Percentiles rank a stretch among this genome's conserved stretches.
Conservation (phyloP, 306 rosid genomes). For the Aeschynomene evenia region DNA sequence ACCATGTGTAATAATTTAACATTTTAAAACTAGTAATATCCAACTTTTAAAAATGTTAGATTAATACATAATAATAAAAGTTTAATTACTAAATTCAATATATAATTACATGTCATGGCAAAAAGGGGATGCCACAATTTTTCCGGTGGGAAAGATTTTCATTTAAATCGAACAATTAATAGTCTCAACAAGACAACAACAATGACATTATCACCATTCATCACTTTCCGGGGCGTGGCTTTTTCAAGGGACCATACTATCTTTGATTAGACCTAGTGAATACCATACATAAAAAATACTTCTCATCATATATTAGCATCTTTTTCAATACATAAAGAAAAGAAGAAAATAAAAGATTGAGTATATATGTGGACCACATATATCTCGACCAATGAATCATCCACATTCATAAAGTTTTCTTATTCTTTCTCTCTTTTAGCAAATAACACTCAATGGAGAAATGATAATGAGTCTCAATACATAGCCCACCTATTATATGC, state of each 20-base stretch:
- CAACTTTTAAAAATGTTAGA: too few species aligned
- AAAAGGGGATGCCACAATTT: background rate
- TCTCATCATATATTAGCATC: background rate
- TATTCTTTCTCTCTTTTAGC: background rate
- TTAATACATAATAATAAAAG: too few species aligned
- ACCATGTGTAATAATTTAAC: too few species aligned
- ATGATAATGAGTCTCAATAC: too few species aligned
- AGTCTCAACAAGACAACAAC: constrained; percentile 2
- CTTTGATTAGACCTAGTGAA: constrained; percentile 10
- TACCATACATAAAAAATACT: background rate
- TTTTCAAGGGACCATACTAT: background rate
- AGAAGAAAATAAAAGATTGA: background rate
- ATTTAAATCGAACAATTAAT: constrained; percentile 19
- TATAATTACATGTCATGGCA: too few species aligned
- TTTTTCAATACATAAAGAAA: background rate
- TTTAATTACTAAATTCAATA: too few species aligned
- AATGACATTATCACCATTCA: background rate
- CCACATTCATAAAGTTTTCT: background rate
- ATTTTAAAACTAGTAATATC: too few species aligned
- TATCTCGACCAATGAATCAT: background rate
- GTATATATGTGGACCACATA: too few species aligned
- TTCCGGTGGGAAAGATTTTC: background rate
- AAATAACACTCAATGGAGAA: too few species aligned
- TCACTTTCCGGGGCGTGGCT: background rate
- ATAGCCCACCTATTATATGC: too few species aligned